A percentile compares a stretch with the other conserved stretches of the same genome.
These are phyloP conservation scores for Delonix regia DNA, from an alignment of 306 rosid species.

Conservation along the genomic window DNA sequence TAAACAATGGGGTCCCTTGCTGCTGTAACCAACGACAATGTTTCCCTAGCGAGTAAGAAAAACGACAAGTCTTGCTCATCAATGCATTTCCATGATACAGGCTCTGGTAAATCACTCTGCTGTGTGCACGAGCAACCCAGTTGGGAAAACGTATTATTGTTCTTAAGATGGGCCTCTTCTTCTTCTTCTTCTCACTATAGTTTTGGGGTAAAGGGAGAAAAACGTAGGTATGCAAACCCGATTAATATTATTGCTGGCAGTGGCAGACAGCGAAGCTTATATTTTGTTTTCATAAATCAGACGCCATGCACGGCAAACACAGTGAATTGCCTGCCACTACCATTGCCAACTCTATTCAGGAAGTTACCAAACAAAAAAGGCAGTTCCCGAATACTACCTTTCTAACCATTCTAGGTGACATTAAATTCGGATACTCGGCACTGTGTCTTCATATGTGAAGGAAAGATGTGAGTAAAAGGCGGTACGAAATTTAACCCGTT, in stretches of 20 bases:
- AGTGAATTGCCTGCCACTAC: neutral
- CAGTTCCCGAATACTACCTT: neutral
- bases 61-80: neutral
- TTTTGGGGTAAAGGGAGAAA: neutral
- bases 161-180: neutral
- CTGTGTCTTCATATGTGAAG: neutral
- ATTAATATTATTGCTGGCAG: neutral
- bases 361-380: too few species aligned
- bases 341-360: neutral
- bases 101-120: neutral
- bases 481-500: neutral
- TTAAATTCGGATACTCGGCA: neutral
- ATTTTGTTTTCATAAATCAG: constrained; percentile 3
- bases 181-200: neutral
- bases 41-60: neutral
- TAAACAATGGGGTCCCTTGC: constrained; percentile 22
- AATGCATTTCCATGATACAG: neutral
- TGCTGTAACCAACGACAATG: constrained; percentile 43
- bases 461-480: neutral
- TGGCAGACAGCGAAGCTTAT: neutral
- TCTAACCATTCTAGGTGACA: neutral
- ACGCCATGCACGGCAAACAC: neutral
- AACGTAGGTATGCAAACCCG: neutral
- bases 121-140: neutral
- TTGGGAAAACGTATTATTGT: neutral